phyloP scores from a whole-genome alignment of 2,329 filamentous ascomycete genomes.

The Didymella lethalis region DNA sequence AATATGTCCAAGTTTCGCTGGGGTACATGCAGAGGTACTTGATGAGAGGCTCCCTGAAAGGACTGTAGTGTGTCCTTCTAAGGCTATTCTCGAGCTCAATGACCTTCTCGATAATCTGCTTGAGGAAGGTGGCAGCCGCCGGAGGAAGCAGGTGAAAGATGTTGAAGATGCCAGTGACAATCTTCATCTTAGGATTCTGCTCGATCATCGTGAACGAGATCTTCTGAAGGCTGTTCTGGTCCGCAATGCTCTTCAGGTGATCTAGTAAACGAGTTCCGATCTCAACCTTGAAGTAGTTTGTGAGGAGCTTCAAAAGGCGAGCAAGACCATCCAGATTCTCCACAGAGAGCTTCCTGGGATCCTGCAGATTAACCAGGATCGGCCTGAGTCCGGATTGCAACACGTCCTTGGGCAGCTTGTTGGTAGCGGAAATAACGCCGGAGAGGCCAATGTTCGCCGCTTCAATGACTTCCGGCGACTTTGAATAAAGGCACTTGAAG shows the following conservation, averaged over 20 bases:
- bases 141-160: constrained; percentile 96
- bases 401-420: constrained; percentile 92
- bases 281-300: constrained; percentile 99
- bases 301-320: constrained; percentile 86
- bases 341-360: constrained; percentile 87
- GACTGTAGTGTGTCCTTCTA: constrained; percentile 86
- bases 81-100: constrained; percentile 86
- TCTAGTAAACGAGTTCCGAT: constrained; percentile 93
- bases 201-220: constrained; percentile 95
- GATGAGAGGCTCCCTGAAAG: constrained; percentile 88
- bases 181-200: constrained; percentile 90
- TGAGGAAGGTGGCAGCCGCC: constrained; percentile 89
- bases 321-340: constrained; percentile 91
- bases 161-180: constrained; percentile 92
- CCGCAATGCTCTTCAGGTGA: constrained; percentile 89
- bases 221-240: constrained; percentile 79
- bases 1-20: constrained; percentile 82
- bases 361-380: constrained; percentile 95
- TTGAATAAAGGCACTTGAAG: constrained; percentile 96
- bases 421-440: constrained; percentile 84
- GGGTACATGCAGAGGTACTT: constrained; percentile 94
- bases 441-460: constrained; percentile 91
- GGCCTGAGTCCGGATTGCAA: constrained; percentile 92
- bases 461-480: constrained; percentile 89
- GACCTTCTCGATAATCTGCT: constrained; percentile 87